Percentiles rank a stretch among this genome's conserved stretches.
phyloP scores from a whole-genome alignment of 768 basidiomycete genomes.

The Tulasnella calospora region DNA sequence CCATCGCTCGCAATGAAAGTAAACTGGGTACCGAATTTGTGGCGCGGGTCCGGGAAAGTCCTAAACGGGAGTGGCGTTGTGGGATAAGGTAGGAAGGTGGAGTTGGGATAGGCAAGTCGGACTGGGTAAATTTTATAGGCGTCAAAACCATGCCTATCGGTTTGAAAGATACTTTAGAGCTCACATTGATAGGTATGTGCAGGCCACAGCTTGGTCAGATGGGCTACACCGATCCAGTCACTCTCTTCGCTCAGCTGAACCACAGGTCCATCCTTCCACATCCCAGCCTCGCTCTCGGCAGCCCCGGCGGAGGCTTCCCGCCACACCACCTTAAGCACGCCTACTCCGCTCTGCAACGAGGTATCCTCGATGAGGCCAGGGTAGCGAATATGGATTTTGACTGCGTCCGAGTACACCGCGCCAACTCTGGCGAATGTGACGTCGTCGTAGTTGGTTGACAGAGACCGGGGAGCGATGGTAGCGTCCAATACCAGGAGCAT shows the following conservation, averaged over 20 bases:
- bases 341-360: slow-evolving; percentile 25
- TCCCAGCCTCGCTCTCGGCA: neutral
- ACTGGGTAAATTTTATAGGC: slow-evolving; percentile 37
- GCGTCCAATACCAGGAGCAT: slow-evolving; percentile 47
- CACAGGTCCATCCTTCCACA: slow-evolving; percentile 55
- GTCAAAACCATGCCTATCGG: neutral
- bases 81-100: slow-evolving; percentile 50
- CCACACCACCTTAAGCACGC: slow-evolving; percentile 40
- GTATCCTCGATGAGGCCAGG: slow-evolving; percentile 38
- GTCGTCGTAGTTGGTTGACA: slow-evolving; percentile 43
- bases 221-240: slow-evolving; percentile 59
- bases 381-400: slow-evolving; percentile 59
- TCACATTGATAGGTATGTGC: slow-evolving; percentile 65
- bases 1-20: slow-evolving; percentile 67
- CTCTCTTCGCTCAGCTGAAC: slow-evolving; percentile 43
- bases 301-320: slow-evolving; percentile 38
- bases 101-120: slow-evolving; percentile 41
- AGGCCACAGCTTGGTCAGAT: slow-evolving; percentile 59
- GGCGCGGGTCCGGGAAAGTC: slow-evolving; percentile 68
- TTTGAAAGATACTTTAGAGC: slow-evolving; percentile 30
- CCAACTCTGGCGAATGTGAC: slow-evolving; percentile 66
- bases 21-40: slow-evolving; percentile 48
- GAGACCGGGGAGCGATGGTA: slow-evolving; percentile 50
- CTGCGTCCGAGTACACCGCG: slow-evolving; percentile 59
- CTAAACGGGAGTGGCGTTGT: slow-evolving; percentile 52